Conservation (phyloP, 176 grass and related monocot species). For the Aegilops umbellulata region DNA sequence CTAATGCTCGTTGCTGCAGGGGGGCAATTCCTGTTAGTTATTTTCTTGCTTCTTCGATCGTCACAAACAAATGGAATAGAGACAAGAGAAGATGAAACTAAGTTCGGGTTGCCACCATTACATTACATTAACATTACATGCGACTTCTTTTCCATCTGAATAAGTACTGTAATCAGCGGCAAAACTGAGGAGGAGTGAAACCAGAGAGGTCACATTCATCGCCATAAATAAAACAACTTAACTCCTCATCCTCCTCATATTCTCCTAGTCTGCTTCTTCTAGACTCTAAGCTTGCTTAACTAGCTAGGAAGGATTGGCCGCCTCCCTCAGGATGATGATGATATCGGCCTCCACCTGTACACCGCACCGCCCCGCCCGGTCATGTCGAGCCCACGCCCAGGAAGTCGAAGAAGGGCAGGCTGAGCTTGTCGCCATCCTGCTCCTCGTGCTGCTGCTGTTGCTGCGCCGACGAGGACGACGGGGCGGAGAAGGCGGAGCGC, state of each 20-base stretch:
- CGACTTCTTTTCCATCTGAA: neutral
- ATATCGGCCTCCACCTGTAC: slow-evolving; percentile 36
- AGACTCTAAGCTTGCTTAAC: slow-evolving; percentile 37
- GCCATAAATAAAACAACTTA: neutral
- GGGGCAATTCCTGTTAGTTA: neutral
- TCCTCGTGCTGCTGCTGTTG: neutral
- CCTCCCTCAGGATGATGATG: too few species aligned
- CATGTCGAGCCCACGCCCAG: slow-evolving; percentile 70
- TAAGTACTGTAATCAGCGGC: neutral
- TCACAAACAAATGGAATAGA: neutral
- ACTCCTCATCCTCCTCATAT: neutral
- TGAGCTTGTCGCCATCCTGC: slow-evolving; percentile 19
- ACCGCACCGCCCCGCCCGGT: slow-evolving; percentile 7
- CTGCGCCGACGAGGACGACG: slow-evolving; percentile 1
- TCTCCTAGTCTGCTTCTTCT: neutral
- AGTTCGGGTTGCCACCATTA: neutral
- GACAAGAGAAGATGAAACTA: slow-evolving; percentile 23
- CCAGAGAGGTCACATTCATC: slow-evolving; percentile 23
- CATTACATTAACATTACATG: neutral
- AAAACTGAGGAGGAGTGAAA: slow-evolving; percentile 6
- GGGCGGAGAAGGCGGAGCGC: slow-evolving; percentile 46
- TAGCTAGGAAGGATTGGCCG: slow-evolving; percentile 9
- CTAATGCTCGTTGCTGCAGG: neutral
- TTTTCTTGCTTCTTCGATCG: neutral
- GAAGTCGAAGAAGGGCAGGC: slow-evolving; percentile 68